These are phyloP conservation scores for Schizosaccharomyces octosporus DNA, from an alignment of 805 yeast genomes.

Conservation along the genomic window DNA sequence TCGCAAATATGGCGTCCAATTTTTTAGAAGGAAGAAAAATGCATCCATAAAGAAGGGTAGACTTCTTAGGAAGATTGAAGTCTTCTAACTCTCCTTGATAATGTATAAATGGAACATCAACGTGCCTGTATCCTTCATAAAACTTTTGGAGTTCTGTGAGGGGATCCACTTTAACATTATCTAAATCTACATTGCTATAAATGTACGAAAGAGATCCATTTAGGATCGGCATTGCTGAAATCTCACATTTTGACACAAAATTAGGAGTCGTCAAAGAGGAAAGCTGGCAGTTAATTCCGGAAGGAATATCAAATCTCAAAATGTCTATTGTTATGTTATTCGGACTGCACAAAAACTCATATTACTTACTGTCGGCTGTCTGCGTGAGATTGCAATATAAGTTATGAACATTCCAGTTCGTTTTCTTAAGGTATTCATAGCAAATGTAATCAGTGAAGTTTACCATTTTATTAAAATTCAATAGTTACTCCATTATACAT, in stretches of 20 bases:
- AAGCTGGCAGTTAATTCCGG: neutral
- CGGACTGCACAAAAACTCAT: neutral
- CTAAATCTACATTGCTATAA: conserved; percentile 23
- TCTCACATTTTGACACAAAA: neutral
- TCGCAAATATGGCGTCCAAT: conserved; percentile 65
- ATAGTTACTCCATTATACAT: neutral
- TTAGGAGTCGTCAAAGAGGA: neutral
- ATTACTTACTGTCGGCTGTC: neutral
- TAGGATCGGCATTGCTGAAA: conserved; percentile 16
- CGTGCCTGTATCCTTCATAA: conserved; percentile 9
- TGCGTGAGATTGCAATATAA: neutral
- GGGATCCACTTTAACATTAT: conserved; percentile 35
- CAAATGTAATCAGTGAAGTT: neutral
- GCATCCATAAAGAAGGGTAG: conserved; percentile 49
- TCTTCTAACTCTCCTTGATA: conserved; percentile 10
- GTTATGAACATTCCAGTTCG: neutral
- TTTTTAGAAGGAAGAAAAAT: conserved; percentile 71
- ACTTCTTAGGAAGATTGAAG: conserved; percentile 7
- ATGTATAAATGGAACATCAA: conserved; percentile 8
- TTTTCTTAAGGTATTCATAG: neutral
- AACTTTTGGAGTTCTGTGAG: conserved; percentile 20
- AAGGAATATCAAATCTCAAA: neutral
- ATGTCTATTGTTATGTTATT: neutral
- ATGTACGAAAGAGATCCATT: conserved; percentile 68
- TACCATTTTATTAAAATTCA: neutral